Evolutionary conservation across 192 early-diverging fungal genomes (phyloP).

Genomic region (Podila epicladia): DNA sequence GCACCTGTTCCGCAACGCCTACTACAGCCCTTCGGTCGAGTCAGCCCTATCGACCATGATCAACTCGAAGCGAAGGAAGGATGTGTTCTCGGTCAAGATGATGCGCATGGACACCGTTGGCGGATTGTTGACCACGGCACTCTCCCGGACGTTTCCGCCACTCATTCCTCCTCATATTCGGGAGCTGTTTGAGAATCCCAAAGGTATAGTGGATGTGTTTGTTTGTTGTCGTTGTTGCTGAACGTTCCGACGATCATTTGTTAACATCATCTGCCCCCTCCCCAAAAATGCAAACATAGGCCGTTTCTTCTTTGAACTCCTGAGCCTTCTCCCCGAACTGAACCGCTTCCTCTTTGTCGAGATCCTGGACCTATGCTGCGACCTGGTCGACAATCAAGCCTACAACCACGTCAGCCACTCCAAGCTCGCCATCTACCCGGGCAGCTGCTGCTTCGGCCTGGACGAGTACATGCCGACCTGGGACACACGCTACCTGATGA

Average conservation of each 20-base stretch:
- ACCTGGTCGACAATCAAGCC: conserved; percentile 24
- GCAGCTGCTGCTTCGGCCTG: conserved; percentile 46
- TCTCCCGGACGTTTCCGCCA: conserved; percentile 36
- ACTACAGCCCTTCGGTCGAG: conserved; percentile 41
- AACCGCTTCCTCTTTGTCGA: conserved; percentile 50
- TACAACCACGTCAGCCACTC: conserved; percentile 25
- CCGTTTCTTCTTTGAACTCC: conserved; percentile 36
- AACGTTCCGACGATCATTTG: too few species aligned
- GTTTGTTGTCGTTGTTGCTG: too few species aligned
- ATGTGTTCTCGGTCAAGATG: conserved; percentile 35
- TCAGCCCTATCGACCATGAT: conserved; percentile 4
- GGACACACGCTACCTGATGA: conserved; percentile 42
- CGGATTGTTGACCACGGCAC: conserved; percentile 31
- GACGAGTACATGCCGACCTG: conserved; percentile 46
- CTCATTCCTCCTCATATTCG: conserved; percentile 26
- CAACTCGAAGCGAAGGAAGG: conserved; percentile 4
- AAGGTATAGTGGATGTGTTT: too few species aligned
- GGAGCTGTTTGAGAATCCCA: conserved; percentile 40
- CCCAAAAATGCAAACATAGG: conserved; percentile 12
- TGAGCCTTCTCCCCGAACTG: conserved; percentile 29
- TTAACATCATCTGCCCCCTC: not conserved
- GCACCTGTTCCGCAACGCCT: conserved; percentile 43
- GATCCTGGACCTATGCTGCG: conserved; percentile 43
- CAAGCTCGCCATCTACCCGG: conserved; percentile 40
- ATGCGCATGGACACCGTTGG: conserved; percentile 46